These are phyloP conservation scores for Ceratocystis variospora DNA, from an alignment of 2,329 filamentous ascomycete genomes.

Conservation along the genomic window DNA sequence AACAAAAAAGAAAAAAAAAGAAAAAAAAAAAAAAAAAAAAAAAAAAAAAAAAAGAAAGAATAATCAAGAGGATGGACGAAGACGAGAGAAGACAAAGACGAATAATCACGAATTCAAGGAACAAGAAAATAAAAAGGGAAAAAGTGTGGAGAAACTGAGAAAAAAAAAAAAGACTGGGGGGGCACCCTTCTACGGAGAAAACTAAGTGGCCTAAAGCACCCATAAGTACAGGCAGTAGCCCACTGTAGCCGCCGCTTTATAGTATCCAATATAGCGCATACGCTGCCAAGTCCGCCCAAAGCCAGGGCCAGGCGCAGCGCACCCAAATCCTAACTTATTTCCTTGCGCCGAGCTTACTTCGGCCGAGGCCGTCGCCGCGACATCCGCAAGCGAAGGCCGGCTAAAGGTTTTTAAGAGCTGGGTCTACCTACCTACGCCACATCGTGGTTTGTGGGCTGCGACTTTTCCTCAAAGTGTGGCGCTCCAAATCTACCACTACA, in stretches of 20 bases:
- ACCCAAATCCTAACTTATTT: conserved; percentile 6
- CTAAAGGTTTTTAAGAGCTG: neutral
- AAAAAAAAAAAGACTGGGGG: conserved; percentile 9
- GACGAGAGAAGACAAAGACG: conserved; percentile 16
- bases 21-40: too few species aligned
- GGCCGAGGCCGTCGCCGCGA: conserved; percentile 15
- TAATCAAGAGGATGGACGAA: conserved; percentile 14
- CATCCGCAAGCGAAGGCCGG: neutral
- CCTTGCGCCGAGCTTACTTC: conserved; percentile 19
- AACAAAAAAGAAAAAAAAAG: conserved; percentile 15
- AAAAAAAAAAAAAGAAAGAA: conserved; percentile 10
- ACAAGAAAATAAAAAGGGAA: neutral
- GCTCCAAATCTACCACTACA: neutral
- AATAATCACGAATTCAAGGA: conserved; percentile 10
- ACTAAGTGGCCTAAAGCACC: neutral
- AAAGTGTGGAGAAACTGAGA: conserved; percentile 9
- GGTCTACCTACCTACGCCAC: neutral
- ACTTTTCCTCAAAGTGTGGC: neutral
- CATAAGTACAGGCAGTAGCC: neutral
- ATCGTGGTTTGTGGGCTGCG: neutral
- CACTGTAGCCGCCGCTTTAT: neutral
- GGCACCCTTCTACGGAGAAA: neutral
- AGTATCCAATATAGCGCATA: neutral
- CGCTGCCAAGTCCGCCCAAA: neutral
- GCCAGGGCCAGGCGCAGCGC: neutral